Conservation (phyloP, 2,329 filamentous ascomycete genomes). For the Bimuria novae-zelandiae region DNA sequence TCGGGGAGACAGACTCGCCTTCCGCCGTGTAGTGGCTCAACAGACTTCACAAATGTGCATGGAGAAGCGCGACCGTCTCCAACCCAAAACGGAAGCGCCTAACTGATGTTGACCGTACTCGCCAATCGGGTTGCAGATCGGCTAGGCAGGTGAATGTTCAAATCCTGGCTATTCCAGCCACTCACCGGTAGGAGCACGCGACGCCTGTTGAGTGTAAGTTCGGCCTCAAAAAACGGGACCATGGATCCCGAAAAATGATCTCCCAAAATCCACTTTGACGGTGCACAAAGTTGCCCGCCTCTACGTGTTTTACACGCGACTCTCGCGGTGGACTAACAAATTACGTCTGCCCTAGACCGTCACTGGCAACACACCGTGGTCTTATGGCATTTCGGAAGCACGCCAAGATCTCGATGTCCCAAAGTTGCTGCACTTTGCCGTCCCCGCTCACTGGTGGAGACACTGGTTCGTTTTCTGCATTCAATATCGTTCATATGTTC, state of each 20-base stretch:
- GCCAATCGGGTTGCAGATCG: slow-evolving; percentile 42
- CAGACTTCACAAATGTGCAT: slow-evolving; percentile 15
- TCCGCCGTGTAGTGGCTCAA: slow-evolving; percentile 6
- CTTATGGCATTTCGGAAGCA: slow-evolving; percentile 16
- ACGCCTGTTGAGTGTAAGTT: slow-evolving; percentile 26
- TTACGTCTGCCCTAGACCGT: slow-evolving; percentile 28
- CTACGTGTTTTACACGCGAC: slow-evolving; percentile 35
- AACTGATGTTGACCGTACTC: slow-evolving; percentile 27
- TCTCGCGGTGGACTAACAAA: slow-evolving; percentile 45
- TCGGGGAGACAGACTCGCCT: slow-evolving; percentile 16
- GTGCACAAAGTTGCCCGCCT: slow-evolving; percentile 16
- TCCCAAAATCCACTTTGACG: slow-evolving; percentile 28
- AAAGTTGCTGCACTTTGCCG: slow-evolving; percentile 18
- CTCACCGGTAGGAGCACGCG: slow-evolving; percentile 27
- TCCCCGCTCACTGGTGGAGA: slow-evolving; percentile 21
- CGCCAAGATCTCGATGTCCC: slow-evolving; percentile 14
- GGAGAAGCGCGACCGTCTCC: slow-evolving; percentile 20
- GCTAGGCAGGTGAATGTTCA: slow-evolving; percentile 23
- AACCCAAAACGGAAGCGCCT: slow-evolving; percentile 26
- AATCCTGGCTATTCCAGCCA: slow-evolving; percentile 34
- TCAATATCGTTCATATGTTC: slow-evolving; percentile 10
- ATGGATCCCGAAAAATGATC: slow-evolving; percentile 32
- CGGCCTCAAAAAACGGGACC: slow-evolving; percentile 35
- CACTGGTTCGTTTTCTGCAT: slow-evolving; percentile 11
- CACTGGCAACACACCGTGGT: slow-evolving; percentile 21